These are phyloP conservation scores for Fusarium albidum DNA, from an alignment of 2,329 filamentous ascomycete species.

Conservation along the genomic window DNA sequence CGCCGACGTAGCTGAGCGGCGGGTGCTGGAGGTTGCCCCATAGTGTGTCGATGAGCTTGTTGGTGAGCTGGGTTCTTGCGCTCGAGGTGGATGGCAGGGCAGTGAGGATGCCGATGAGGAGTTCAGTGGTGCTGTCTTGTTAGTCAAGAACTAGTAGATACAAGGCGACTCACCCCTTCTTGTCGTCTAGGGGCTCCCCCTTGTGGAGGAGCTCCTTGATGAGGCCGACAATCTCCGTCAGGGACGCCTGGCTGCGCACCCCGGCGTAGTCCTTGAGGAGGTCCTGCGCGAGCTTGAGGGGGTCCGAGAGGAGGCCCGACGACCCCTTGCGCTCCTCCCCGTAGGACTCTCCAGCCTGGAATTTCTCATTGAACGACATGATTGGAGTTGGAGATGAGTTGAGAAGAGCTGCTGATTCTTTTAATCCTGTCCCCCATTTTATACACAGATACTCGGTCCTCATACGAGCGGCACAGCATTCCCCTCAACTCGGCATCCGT, in stretches of 20 bases:
- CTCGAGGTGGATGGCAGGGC: slow-evolving; percentile 46
- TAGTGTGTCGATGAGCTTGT: slow-evolving; percentile 59
- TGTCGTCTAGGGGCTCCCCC: slow-evolving; percentile 67
- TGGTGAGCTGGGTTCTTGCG: slow-evolving; percentile 51
- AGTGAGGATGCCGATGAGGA: slow-evolving; percentile 51
- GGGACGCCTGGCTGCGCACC: slow-evolving; percentile 39
- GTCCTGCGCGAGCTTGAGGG: slow-evolving; percentile 44
- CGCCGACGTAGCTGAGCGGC: slow-evolving; percentile 54
- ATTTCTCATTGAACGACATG: slow-evolving; percentile 48
- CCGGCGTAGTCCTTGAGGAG: slow-evolving; percentile 44
- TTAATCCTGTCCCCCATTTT: slow-evolving; percentile 15
- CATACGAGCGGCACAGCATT: slow-evolving; percentile 1
- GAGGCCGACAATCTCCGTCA: slow-evolving; percentile 42
- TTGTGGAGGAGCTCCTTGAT: slow-evolving; percentile 46
- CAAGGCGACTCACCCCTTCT: slow-evolving; percentile 55
- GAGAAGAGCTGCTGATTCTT: not conserved
- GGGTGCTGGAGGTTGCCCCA: slow-evolving; percentile 65
- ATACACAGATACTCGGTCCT: slow-evolving; percentile 1
- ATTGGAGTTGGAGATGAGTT: slow-evolving; percentile 6
- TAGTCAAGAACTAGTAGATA: slow-evolving; percentile 21
- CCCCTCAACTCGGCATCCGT: slow-evolving; percentile 15
- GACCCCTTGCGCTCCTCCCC: slow-evolving; percentile 37
- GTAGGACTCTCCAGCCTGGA: slow-evolving; percentile 49
- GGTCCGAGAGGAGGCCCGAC: slow-evolving; percentile 43
- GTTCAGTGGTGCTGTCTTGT: slow-evolving; percentile 48